These are phyloP conservation scores for Aureobasidium lini DNA, from an alignment of 2,329 filamentous ascomycete species.

Conservation along the genomic window DNA sequence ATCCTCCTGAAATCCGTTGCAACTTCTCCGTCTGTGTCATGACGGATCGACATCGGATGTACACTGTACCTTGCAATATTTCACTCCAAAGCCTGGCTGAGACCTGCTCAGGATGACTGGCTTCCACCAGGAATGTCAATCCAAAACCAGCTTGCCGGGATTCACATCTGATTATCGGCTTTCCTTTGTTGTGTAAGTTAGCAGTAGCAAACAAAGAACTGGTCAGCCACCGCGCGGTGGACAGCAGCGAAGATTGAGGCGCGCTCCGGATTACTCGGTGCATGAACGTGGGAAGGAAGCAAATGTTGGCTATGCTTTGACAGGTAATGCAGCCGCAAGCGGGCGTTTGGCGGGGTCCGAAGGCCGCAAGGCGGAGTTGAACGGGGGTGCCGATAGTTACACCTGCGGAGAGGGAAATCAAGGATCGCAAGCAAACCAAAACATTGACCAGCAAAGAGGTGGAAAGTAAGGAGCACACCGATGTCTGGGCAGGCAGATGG, in stretches of 20 bases:
- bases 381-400: background rate
- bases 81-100: background rate
- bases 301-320: constrained; percentile 3
- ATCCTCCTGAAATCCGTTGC: background rate
- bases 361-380: background rate
- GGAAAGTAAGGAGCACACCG: background rate
- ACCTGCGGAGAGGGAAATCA: background rate
- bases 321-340: constrained; percentile 1
- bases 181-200: background rate
- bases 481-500: background rate
- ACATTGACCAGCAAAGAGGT: background rate
- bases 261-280: background rate
- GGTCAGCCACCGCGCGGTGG: background rate
- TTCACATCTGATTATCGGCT: background rate
- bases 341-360: constrained; percentile 11
- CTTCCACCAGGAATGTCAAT: no score
- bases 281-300: background rate
- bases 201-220: background rate
- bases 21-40: background rate
- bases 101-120: background rate
- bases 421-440: background rate
- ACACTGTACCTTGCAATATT: background rate
- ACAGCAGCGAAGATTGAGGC: background rate
- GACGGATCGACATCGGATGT: background rate
- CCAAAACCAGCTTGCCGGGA: background rate